These are phyloP conservation scores for Plasmopara muralis DNA, from an alignment of 352 stramenopile genomes.

Conservation along the genomic window DNA sequence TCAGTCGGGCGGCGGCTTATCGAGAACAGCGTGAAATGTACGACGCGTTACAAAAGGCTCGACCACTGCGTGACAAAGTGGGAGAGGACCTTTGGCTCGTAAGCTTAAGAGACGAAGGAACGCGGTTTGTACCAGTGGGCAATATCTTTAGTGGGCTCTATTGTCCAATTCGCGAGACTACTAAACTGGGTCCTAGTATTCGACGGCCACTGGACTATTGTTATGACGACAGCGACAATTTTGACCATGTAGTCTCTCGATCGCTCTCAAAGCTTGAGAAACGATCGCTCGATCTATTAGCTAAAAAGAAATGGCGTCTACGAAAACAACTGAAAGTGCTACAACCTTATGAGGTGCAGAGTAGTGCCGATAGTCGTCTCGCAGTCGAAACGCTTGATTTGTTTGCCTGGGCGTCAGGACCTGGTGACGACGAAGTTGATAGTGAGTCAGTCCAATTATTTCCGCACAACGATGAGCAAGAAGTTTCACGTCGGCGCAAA, in stretches of 20 bases:
- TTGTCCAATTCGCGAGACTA: constrained; percentile 78
- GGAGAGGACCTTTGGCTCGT: constrained; percentile 87
- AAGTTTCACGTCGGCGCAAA: constrained; percentile 6
- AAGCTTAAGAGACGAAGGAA: constrained; percentile 77
- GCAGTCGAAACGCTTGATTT: constrained; percentile 52
- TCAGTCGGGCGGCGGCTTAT: constrained; percentile 77
- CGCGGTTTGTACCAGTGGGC: constrained; percentile 82
- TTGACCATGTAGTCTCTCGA: constrained; percentile 9
- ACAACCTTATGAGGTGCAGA: constrained; percentile 56
- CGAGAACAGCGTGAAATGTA: constrained; percentile 88
- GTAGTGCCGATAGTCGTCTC: constrained; percentile 40
- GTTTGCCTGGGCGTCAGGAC: constrained; percentile 56
- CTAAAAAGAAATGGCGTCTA: constrained; percentile 53
- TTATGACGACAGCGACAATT: constrained; percentile 3
- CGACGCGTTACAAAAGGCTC: constrained; percentile 83
- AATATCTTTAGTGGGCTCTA: constrained; percentile 92
- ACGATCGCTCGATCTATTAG: constrained; percentile 43
- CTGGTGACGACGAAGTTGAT: constrained; percentile 5
- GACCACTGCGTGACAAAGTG: constrained; percentile 82
- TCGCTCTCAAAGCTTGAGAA: constrained; percentile 45
- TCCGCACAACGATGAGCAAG: constrained; percentile 7
- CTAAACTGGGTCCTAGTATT: constrained; percentile 41
- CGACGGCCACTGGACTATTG: constrained; percentile 57
- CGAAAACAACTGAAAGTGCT: constrained; percentile 62
- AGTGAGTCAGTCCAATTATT: constrained; percentile 6